Conservation (phyloP, 345 rosid species). For the Citrus medica region DNA sequence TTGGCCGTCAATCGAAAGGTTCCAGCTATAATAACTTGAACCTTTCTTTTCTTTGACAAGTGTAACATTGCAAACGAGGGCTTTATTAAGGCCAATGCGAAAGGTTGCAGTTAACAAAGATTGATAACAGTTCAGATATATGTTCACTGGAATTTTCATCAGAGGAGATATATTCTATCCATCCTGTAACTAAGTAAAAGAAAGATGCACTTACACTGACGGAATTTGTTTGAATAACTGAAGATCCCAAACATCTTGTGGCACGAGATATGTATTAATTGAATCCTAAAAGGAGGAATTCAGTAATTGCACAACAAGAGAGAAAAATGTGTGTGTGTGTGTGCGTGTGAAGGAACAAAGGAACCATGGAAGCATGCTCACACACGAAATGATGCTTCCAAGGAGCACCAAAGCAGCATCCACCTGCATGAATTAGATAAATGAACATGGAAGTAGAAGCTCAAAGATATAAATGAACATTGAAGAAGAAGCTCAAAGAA, state of each 20-base stretch:
- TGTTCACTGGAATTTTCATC: background rate
- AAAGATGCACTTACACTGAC: conserved; percentile 54
- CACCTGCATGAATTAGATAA: conserved; percentile 45
- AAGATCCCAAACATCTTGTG: conserved; percentile 92
- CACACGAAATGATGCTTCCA: conserved; percentile 63
- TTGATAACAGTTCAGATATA: background rate
- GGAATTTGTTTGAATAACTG: conserved; percentile 60
- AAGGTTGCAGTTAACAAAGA: background rate
- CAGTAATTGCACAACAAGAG: conserved; percentile 8
- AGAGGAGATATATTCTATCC: background rate
- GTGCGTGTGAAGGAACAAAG: background rate
- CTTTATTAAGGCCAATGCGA: background rate
- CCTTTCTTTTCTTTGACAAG: background rate
- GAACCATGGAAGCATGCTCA: conserved; percentile 32
- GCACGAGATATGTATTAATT: conserved; percentile 45
- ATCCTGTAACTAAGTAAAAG: conserved; percentile 7
- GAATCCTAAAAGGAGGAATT: conserved; percentile 42
- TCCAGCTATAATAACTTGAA: background rate
- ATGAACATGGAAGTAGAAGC: too few species aligned
- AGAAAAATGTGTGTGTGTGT: background rate
- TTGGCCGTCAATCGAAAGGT: background rate
- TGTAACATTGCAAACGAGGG: background rate
- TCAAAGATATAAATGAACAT: too few species aligned
- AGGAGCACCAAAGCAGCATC: conserved; percentile 78
- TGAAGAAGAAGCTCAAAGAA: conserved; percentile 8